Evolutionary conservation across 78 protist genomes (phyloP).

Genomic region (Isochrysis galbana): DNA sequence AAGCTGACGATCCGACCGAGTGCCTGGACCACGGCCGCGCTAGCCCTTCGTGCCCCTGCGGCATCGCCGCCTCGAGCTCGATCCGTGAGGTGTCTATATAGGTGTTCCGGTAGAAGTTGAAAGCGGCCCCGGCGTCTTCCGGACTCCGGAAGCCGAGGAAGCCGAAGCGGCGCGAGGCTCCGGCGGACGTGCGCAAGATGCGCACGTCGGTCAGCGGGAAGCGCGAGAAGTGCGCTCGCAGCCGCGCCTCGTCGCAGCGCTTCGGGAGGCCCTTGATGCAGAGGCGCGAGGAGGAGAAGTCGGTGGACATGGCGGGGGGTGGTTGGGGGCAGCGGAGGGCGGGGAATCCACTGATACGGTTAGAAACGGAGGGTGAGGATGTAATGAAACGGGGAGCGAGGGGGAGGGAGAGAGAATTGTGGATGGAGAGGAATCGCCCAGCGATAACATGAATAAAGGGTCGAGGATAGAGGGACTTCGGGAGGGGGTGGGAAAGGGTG

Average conservation of each 20-base stretch:
- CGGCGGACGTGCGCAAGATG: conserved; percentile 55
- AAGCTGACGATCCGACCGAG: conserved; percentile 68
- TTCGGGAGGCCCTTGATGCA: conserved; percentile 65
- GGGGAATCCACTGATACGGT: too few species aligned
- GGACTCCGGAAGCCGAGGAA: conserved; percentile 86
- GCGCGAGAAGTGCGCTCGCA: conserved; percentile 60
- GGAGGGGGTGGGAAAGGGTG: too few species aligned
- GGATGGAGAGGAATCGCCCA: too few species aligned
- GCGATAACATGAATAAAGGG: too few species aligned
- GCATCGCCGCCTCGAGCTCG: conserved; percentile 72
- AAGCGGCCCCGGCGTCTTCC: conserved; percentile 75
- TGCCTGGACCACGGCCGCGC: conserved; percentile 68
- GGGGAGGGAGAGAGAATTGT: too few species aligned
- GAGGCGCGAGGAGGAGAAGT: conserved; percentile 51
- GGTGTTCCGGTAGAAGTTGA: conserved; percentile 60
- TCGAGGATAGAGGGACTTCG: too few species aligned
- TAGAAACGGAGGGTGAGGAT: too few species aligned
- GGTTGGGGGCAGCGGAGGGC: too few species aligned
- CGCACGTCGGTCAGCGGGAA: conserved; percentile 67
- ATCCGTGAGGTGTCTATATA: conserved; percentile 84
- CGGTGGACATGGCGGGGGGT: too few species aligned
- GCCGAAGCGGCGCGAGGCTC: conserved; percentile 84
- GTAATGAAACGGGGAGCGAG: too few species aligned
- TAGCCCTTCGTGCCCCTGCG: not conserved
- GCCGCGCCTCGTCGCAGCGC: conserved; percentile 41